These are phyloP conservation scores for Berkeleyomyces rouxiae DNA, from an alignment of 2,329 filamentous ascomycete species.

Conservation along the genomic window DNA sequence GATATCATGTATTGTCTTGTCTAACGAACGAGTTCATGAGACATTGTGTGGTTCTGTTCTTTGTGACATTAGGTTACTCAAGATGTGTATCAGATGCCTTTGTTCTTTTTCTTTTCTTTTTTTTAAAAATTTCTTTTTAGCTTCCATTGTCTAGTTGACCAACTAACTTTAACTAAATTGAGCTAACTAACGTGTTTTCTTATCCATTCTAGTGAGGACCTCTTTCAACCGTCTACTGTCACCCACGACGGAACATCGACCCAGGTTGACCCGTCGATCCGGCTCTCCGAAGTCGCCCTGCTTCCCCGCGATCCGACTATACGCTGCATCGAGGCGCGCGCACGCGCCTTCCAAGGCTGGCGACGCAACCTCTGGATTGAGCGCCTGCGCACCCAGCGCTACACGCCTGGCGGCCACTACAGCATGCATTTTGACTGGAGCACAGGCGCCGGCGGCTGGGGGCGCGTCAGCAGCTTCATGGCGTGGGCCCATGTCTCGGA, in stretches of 20 bases:
- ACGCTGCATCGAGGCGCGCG: conserved; percentile 31
- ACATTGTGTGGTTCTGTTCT: not conserved
- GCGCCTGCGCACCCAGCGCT: conserved; percentile 32
- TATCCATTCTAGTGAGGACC: conserved; percentile 22
- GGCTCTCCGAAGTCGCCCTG: conserved; percentile 25
- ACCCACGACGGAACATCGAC: conserved; percentile 22
- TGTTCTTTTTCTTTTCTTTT: not conserved
- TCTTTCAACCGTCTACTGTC: conserved; percentile 29
- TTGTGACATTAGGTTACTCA: not conserved
- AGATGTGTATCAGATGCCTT: not conserved
- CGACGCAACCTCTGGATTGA: conserved; percentile 25
- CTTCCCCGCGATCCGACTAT: conserved; percentile 26
- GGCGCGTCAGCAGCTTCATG: conserved; percentile 31
- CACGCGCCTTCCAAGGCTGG: conserved; percentile 30
- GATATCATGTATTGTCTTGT: not conserved
- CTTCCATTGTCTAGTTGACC: not conserved
- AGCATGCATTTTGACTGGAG: conserved; percentile 36
- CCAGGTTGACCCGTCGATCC: conserved; percentile 26
- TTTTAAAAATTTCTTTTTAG: not conserved
- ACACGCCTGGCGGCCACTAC: conserved; percentile 28
- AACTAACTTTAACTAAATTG: conserved; percentile 6
- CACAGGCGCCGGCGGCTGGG: conserved; percentile 26
- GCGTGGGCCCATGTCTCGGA: conserved; percentile 26
- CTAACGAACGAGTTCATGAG: not conserved
- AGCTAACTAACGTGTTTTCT: not conserved